Conservation (phyloP, 768 basidiomycete species). For the Suillus bovinus region DNA sequence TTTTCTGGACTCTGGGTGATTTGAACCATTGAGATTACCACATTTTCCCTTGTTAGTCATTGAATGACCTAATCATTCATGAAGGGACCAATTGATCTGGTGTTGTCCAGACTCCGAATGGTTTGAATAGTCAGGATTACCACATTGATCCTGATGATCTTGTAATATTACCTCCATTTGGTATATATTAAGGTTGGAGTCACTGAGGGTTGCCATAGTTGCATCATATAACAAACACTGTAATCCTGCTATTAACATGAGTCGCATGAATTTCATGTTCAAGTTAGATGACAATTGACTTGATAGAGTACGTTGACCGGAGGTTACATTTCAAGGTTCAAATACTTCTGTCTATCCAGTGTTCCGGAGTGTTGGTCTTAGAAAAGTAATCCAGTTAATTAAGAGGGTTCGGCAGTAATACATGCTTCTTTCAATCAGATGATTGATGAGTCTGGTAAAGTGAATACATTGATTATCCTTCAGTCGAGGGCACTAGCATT, state of each 20-base stretch:
- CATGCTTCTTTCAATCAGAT: not conserved
- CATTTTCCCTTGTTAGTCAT: too few species aligned
- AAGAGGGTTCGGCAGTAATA: not conserved
- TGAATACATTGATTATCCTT: not conserved
- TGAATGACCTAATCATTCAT: too few species aligned
- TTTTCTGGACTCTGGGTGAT: not conserved
- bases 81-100: not conserved
- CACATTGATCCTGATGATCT: not conserved
- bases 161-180: not conserved
- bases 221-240: not conserved
- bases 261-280: not conserved
- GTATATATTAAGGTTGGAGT: conserved; percentile 1
- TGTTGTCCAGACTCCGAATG: not conserved
- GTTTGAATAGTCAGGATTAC: not conserved
- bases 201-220: not conserved
- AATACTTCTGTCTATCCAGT: not conserved
- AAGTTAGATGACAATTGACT: not conserved
- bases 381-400: not conserved
- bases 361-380: not conserved
- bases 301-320: not conserved
- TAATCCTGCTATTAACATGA: not conserved
- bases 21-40: not conserved
- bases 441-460: not conserved
- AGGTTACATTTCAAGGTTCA: not conserved
- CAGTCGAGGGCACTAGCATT: not conserved